Percentiles rank a stretch among this genome's conserved stretches.
phyloP scores from a whole-genome alignment of 208 protist species.

The Wallacemonas sp. region DNA sequence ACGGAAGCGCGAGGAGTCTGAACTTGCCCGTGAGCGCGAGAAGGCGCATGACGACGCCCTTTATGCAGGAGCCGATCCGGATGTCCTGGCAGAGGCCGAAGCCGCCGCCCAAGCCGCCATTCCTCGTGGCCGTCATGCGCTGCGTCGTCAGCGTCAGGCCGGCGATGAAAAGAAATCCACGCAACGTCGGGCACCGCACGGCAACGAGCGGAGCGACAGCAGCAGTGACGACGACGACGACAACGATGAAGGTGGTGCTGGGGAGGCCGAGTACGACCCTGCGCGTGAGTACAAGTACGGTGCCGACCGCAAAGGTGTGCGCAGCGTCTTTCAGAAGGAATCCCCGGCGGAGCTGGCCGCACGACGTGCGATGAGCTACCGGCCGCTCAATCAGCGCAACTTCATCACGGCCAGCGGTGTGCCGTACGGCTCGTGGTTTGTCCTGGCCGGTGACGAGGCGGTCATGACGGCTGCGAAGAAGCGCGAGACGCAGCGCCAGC shows the following conservation, averaged over 20 bases:
- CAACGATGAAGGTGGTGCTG: neutral
- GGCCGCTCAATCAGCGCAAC: conserved; percentile 44
- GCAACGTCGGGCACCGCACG: no score
- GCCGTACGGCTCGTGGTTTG: conserved; percentile 65
- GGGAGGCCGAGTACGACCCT: neutral
- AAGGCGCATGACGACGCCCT: conserved; percentile 6
- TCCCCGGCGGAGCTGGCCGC: conserved; percentile 51
- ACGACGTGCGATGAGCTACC: conserved; percentile 57
- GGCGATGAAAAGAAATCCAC: neutral
- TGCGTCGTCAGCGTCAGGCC: conserved; percentile 1
- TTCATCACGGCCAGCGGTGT: conserved; percentile 62
- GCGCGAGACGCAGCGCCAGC: neutral
- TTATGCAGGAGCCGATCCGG: neutral
- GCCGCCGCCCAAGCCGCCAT: neutral
- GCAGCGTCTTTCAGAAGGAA: conserved; percentile 81
- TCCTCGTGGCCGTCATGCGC: conserved; percentile 7
- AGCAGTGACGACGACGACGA: neutral
- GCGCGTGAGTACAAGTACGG: conserved; percentile 63
- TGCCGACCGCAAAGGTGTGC: conserved; percentile 63
- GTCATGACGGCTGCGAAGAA: conserved; percentile 19
- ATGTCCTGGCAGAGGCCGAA: conserved; percentile 12
- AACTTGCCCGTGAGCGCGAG: conserved; percentile 8
- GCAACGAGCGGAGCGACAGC: neutral
- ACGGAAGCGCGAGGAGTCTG: conserved; percentile 59
- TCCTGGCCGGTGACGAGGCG: conserved; percentile 29